Evolutionary conservation across 495 filamentous ascomycete genomes (phyloP), one percentile per base, ranked within the genome.

Genomic region (Talaromyces liani): DNA sequence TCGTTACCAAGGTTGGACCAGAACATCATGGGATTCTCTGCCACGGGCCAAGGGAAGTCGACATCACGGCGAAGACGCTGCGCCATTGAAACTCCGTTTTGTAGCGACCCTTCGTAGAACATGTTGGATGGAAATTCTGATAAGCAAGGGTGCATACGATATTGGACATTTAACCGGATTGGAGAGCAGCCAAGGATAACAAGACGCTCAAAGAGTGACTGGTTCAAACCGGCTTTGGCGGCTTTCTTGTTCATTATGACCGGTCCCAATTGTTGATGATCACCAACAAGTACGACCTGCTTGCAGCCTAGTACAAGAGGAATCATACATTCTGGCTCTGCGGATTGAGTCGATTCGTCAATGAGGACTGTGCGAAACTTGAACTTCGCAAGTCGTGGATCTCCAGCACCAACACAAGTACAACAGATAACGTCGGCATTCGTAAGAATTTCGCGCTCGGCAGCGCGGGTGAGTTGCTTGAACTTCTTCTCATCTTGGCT

Each of bases 231-330:
- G 61, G 94, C 94, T 75, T 97, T 97, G 66, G 94, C 94, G 3
- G 94, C 94, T 75, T 97, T 98, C 84, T 99, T 99, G 82, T 98
- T 98, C 95, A 99, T 99, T 73, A 99, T 97, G 68, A 99, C 94
- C 8, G 94, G 94, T 0, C 94, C 94, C 63, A 99, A 87, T 75
- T 99, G 94, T 73, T 97, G 95, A 75, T 99, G 95, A 77, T 99
- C 94, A 64, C 94, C 94, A 57, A 99, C 94, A 20, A 99, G 85
- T 3, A 99, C 94, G 33, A 96, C 92, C 72, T 99, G 94, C 80
- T 98, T 99, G 81, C 94, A 98, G 33, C 94, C 95, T 6, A 99
- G 82, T 51, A 99, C 94, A 51, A 99, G 79, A 22, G 94, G 94
- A 70, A 99, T 99, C 93, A 98, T 97, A 75, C 95, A 98, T 73